These are phyloP conservation scores for Datura wrightii DNA, from an alignment of 257 asterid species.

Conservation along the genomic window DNA sequence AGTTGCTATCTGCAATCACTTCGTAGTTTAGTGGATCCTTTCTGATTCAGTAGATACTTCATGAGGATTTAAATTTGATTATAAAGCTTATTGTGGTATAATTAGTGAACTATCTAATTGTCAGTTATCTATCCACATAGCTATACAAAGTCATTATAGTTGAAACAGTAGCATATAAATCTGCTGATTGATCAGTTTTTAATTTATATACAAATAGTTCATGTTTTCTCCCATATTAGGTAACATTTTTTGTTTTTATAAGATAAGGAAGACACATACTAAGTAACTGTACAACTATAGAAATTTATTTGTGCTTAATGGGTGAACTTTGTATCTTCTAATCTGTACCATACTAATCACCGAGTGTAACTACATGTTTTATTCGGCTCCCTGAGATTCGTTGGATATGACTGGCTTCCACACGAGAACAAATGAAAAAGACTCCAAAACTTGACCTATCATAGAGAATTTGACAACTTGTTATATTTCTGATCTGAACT, in stretches of 20 bases:
- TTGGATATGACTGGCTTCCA: not conserved
- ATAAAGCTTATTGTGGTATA: not conserved
- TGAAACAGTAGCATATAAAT: not conserved
- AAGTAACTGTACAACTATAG: not conserved
- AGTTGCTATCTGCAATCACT: slow-evolving; percentile 13
- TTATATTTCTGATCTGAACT: slow-evolving; percentile 24
- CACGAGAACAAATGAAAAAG: slow-evolving; percentile 5
- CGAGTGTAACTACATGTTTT: not conserved
- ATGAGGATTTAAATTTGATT: not conserved
- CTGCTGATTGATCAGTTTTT: not conserved
- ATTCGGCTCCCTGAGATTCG: not conserved
- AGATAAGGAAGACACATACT: not conserved
- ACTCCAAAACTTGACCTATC: not conserved
- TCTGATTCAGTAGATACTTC: slow-evolving; percentile 22
- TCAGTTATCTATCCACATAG: not conserved
- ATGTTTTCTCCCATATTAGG: slow-evolving; percentile 1
- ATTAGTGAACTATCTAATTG: not conserved
- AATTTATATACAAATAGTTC: not conserved
- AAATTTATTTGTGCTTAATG: not conserved
- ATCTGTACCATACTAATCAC: slow-evolving; percentile 5
- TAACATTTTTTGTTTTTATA: not conserved
- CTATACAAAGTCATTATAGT: not conserved
- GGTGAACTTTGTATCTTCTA: not conserved
- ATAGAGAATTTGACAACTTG: not conserved
- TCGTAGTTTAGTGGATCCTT: not conserved